These are phyloP conservation scores for Paulownia fortunei DNA, from an alignment of 257 asterid species.

Conservation along the genomic window DNA sequence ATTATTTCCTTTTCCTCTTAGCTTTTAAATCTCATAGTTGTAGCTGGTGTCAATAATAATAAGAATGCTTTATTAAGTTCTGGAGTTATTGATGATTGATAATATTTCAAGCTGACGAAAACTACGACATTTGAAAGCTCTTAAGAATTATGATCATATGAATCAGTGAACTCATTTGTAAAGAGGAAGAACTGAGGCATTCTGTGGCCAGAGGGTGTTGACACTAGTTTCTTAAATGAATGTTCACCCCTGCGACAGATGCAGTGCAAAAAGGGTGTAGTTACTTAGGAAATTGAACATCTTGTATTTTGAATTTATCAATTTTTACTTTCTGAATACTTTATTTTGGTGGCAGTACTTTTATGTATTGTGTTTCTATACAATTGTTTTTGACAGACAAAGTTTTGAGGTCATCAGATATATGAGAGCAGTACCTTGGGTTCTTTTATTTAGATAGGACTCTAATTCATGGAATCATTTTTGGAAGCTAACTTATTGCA, in stretches of 20 bases:
- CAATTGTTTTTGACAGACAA: neutral
- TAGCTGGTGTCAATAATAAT: neutral
- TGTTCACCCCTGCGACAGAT: no score
- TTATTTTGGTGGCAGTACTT: neutral
- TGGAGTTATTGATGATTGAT: neutral
- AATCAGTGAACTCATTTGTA: neutral
- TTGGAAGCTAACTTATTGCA: neutral
- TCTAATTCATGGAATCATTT: neutral
- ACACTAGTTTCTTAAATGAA: neutral
- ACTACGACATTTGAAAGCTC: neutral
- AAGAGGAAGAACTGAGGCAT: neutral
- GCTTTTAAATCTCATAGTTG: neutral
- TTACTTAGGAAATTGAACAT: no score
- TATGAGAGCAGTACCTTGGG: neutral
- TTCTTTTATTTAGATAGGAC: slow-evolving; percentile 1
- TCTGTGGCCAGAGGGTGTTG: neutral
- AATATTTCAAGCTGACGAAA: neutral
- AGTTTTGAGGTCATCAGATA: slow-evolving; percentile 1
- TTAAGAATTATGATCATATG: neutral
- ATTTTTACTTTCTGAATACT: neutral
- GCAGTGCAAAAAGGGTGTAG: no score
- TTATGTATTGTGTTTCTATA: neutral
- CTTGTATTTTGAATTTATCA: neutral
- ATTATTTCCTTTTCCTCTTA: neutral
- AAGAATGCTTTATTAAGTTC: neutral